A percentile compares a stretch with the other conserved stretches of the same genome.
Conservation (phyloP, 768 basidiomycete genomes). For the Cystofilobasidium ferigula region DNA sequence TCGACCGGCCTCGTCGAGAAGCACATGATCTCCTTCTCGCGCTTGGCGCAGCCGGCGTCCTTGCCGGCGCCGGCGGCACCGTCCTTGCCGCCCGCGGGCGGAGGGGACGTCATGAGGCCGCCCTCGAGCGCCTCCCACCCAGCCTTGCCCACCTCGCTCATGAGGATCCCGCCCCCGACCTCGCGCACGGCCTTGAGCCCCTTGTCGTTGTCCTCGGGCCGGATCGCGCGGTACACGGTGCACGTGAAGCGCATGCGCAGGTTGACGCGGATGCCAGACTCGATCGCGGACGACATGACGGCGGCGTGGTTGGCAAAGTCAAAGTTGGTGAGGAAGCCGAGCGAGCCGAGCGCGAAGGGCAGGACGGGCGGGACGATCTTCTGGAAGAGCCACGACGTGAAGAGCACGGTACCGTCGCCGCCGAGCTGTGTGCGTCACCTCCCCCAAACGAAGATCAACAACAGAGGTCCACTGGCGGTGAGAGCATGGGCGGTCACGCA, state of each 20-base stretch:
- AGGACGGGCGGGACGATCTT: constrained; percentile 96
- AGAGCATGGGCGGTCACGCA: constrained; percentile 41
- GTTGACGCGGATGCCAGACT: constrained; percentile 90
- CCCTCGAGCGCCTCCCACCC: constrained; percentile 97
- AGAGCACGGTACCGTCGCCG: constrained; percentile 94
- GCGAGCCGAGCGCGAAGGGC: constrained; percentile 88
- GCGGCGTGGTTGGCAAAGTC: constrained; percentile 75
- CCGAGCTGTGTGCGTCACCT: constrained; percentile 81
- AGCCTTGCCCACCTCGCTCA: constrained; percentile 76
- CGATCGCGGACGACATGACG: constrained; percentile 77
- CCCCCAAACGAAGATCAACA: constrained; percentile 7
- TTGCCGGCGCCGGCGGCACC: background rate
- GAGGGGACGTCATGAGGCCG: constrained; percentile 9
- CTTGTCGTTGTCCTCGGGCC: constrained; percentile 54
- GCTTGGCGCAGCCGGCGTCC: constrained; percentile 42
- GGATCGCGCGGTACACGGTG: constrained; percentile 87
- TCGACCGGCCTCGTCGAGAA: constrained; percentile 83
- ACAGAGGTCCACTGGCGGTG: background rate
- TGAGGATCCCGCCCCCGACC: constrained; percentile 88
- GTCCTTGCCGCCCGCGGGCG: too few species aligned
- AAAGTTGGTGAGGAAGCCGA: constrained; percentile 96
- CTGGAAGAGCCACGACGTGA: constrained; percentile 99
- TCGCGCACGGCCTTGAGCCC: constrained; percentile 71
- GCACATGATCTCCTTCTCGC: constrained; percentile 94
- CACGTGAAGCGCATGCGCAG: constrained; percentile 98